Evolutionary conservation across 176 grass and related monocot species (phyloP).

Genomic region (Raddia guianensis): DNA sequence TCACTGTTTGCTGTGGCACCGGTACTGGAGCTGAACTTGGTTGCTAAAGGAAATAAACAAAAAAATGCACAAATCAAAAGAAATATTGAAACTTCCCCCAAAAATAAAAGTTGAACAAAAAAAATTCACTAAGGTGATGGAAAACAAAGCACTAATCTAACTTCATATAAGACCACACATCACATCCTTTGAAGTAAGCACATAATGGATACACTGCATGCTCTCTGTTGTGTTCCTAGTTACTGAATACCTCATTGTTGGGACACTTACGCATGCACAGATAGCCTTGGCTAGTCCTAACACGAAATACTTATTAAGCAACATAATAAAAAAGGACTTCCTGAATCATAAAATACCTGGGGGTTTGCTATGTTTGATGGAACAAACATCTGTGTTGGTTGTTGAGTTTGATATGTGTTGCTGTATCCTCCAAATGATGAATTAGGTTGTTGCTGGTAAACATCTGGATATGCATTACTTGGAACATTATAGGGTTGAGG

Average conservation of each 20-base stretch:
- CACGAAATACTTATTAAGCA: not conserved
- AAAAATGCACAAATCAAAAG: not conserved
- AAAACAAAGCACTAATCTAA: conserved; percentile 18
- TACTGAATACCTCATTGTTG: not conserved
- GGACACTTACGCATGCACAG: not conserved
- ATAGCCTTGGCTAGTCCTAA: conserved; percentile 8
- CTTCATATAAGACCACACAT: not conserved
- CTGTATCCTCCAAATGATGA: conserved; percentile 56
- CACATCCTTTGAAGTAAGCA: not conserved
- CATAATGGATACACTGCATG: not conserved
- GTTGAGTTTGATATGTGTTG: conserved; percentile 66
- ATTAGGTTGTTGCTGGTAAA: conserved; percentile 53
- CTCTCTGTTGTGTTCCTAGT: not conserved
- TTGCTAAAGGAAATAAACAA: conserved; percentile 34
- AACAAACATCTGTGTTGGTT: conserved; percentile 74
- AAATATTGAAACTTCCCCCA: not conserved
- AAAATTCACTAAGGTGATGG: not conserved
- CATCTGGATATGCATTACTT: conserved; percentile 50
- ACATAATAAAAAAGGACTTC: not conserved
- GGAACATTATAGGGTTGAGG: conserved; percentile 50
- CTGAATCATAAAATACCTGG: conserved; percentile 59
- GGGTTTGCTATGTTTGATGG: conserved; percentile 42
- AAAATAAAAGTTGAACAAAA: not conserved
- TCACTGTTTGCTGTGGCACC: conserved; percentile 50
- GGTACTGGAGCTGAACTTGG: conserved; percentile 51